Percentiles rank a stretch among this genome's conserved stretches.
These are phyloP conservation scores for Craspedostauros australis DNA, from an alignment of 108 stramenopile genomes.

Conservation along the genomic window DNA sequence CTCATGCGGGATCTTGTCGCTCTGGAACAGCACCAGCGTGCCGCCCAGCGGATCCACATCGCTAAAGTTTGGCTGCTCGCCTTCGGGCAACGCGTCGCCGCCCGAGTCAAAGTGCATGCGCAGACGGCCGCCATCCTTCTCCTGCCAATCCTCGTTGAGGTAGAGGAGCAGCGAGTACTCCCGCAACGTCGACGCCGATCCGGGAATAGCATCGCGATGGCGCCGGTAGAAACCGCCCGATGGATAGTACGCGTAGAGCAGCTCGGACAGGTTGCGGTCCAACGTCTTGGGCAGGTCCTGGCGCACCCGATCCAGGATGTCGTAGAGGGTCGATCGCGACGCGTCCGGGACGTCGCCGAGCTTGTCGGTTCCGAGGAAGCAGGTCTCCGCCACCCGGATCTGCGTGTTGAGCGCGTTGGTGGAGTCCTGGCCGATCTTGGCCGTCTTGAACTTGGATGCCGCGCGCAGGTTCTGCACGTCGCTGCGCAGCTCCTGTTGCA, in stretches of 20 bases:
- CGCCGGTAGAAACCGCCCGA: slow-evolving; percentile 68
- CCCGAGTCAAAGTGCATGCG: slow-evolving; percentile 66
- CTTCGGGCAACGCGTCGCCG: slow-evolving; percentile 34
- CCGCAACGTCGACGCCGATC: slow-evolving; percentile 54
- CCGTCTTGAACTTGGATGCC: slow-evolving; percentile 40
- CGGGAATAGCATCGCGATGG: slow-evolving; percentile 67
- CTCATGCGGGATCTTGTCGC: slow-evolving; percentile 66
- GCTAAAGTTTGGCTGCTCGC: slow-evolving; percentile 37
- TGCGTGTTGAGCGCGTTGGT: slow-evolving; percentile 53
- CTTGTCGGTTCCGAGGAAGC: slow-evolving; percentile 48
- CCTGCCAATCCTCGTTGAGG: slow-evolving; percentile 49
- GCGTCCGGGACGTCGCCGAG: slow-evolving; percentile 8
- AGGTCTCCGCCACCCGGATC: slow-evolving; percentile 68
- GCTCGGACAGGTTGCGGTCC: slow-evolving; percentile 42
- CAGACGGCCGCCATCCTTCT: slow-evolving; percentile 52
- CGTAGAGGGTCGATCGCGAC: slow-evolving; percentile 27
- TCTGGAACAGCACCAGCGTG: slow-evolving; percentile 65
- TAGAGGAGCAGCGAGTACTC: slow-evolving; percentile 62
- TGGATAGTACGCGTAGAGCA: slow-evolving; percentile 76
- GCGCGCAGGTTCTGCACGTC: slow-evolving; percentile 44
- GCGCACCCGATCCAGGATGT: slow-evolving; percentile 44
- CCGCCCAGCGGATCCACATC: slow-evolving; percentile 66
- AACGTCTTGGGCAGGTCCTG: slow-evolving; percentile 23
- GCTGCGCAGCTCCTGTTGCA: slow-evolving; percentile 45
- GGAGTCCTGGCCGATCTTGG: slow-evolving; percentile 66